A percentile compares a stretch with the other conserved stretches of the same genome.
Conservation (phyloP, 2,329 filamentous ascomycete species). For the Trichoderma sp. region DNA sequence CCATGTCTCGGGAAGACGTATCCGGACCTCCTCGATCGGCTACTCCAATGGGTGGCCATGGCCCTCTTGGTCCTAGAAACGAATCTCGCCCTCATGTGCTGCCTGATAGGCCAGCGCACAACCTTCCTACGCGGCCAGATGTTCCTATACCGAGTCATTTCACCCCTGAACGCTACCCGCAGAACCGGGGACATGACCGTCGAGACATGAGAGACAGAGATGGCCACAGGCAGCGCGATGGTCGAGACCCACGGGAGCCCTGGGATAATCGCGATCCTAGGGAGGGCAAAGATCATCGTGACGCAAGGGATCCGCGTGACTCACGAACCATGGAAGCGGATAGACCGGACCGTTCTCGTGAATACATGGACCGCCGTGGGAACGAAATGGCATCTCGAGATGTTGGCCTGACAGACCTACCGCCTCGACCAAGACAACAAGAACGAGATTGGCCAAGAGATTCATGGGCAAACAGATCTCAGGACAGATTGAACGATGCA, state of each 20-base stretch:
- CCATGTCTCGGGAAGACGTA: conserved; percentile 26
- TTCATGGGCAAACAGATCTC: conserved; percentile 26
- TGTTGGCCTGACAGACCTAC: conserved; percentile 28
- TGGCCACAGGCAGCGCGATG: conserved; percentile 29
- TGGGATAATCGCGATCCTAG: conserved; percentile 30
- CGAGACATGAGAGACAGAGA: conserved; percentile 37
- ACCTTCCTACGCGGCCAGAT: conserved; percentile 57
- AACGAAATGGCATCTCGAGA: conserved; percentile 34
- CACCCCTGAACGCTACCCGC: conserved; percentile 44
- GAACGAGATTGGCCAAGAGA: conserved; percentile 43
- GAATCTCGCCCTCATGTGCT: conserved; percentile 36
- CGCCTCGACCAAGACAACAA: conserved; percentile 38
- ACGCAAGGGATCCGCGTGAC: conserved; percentile 36
- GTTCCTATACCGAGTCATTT: conserved; percentile 51
- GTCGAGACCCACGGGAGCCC: conserved; percentile 28
- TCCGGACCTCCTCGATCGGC: conserved; percentile 27
- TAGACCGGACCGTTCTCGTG: conserved; percentile 42
- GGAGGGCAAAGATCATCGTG: conserved; percentile 38
- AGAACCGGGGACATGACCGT: conserved; percentile 40
- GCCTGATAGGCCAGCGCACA: conserved; percentile 38
- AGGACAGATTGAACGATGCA: conserved; percentile 31
- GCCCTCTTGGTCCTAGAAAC: conserved; percentile 24
- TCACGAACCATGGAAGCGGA: conserved; percentile 39
- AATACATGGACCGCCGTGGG: conserved; percentile 43
- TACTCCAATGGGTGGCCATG: conserved; percentile 26